Evolutionary conservation across 177 flowering plant species (phyloP), one percentile per base, ranked within the genome.

Genomic region (Tripterygium wilfordii): DNA sequence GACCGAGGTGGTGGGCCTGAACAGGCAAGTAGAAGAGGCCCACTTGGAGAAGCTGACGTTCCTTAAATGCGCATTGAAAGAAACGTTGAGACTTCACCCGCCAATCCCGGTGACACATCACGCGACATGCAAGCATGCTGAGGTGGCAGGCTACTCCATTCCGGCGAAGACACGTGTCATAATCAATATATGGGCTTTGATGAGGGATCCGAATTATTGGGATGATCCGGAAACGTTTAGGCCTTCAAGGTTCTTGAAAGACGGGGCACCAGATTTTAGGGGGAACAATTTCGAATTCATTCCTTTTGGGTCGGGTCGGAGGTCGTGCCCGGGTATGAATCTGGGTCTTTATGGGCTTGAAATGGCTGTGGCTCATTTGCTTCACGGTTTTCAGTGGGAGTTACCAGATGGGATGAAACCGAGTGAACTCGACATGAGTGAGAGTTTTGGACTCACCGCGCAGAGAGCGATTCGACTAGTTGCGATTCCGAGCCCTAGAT

Each of bases 251-350:
- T 65, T 65, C 15, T 16, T 61, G 33, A 30, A 54, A 14, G 40
- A 40, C 4, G 46, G 39, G 10, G 57, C 58, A 5, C 65, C 70
- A 1, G 65, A 65, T 19, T n/a, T n/a, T n/a, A n/a, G n/a, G n/a
- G n/a, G n/a, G n/a, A n/a, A n/a, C n/a, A n/a, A n/a, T n/a, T n/a
- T 65, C 61, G 55, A 65, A 60, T 23, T 67, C 38, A 57, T 66
- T 5, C 71, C 67, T 24, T 66, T 66, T 28, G 71, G 71, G 43
- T 66, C 71, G 29, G 71, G 71, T 29, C 38, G 71, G 23, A 48
- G 71, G 56, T 66, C 71, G 5, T 66, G 71, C 47, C 71, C 71
- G 21, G 71, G 67, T 0, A 66, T 66, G 71, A 67, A 66, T 17
- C 63, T 66, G 16, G 71, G 71, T 24, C 41, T 66, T 17, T 66